phyloP scores from a whole-genome alignment of 495 filamentous ascomycete species.

The Penicillium bovifimosum region DNA sequence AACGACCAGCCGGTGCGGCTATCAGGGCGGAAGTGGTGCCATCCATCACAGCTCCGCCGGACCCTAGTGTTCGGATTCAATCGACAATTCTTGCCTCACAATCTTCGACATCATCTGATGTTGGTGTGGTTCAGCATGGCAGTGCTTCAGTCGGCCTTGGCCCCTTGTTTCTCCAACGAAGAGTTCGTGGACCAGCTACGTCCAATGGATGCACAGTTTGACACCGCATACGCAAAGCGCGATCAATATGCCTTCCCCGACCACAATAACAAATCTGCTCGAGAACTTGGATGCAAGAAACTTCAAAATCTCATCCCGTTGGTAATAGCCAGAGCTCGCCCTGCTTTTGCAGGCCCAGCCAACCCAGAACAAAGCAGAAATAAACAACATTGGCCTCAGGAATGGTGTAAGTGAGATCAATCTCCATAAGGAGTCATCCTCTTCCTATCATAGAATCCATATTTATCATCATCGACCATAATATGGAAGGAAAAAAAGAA shows the following conservation, averaged over 20 bases:
- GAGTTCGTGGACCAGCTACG: not conserved
- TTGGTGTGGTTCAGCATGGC: not conserved
- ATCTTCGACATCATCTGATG: not conserved
- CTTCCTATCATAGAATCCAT: constrained; percentile 56
- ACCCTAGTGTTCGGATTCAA: not conserved
- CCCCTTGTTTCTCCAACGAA: not conserved
- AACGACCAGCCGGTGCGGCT: not conserved
- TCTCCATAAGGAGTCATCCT: constrained; percentile 50
- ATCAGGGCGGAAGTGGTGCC: not conserved
- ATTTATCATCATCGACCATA: constrained; percentile 51
- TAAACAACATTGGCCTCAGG: constrained; percentile 34
- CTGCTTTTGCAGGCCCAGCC: not conserved
- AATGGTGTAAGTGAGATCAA: constrained; percentile 51
- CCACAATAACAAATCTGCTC: not conserved
- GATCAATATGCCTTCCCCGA: too few species aligned
- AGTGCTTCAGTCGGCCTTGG: not conserved
- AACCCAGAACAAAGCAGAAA: constrained; percentile 7
- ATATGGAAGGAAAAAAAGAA: constrained; percentile 22
- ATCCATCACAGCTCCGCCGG: not conserved
- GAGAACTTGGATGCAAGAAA: too few species aligned
- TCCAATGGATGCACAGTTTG: not conserved
- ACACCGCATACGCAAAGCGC: not conserved
- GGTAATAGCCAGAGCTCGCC: not conserved
- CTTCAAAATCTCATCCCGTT: not conserved
- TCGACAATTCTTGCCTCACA: not conserved